Evolutionary conservation across 2,329 filamentous ascomycete genomes (phyloP).

Genomic region (Aureobasidium sp.): DNA sequence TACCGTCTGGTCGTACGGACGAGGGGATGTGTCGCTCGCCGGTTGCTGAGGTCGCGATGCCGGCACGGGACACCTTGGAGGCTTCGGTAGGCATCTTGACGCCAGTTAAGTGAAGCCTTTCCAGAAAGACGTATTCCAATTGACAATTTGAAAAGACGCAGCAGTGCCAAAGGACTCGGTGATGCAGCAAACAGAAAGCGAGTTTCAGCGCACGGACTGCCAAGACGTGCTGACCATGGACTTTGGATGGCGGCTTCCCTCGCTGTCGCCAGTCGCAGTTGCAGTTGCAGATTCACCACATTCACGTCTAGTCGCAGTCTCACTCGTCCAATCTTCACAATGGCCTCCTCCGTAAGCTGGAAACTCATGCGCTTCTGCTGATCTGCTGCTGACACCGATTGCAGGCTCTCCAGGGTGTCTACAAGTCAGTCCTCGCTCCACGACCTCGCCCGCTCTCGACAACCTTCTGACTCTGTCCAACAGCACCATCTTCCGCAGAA

Average conservation of each 20-base stretch:
- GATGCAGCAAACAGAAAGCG: background rate
- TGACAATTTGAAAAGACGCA: no score
- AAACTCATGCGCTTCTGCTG: background rate
- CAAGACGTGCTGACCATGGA: slow-evolving; percentile 4
- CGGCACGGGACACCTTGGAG: slow-evolving; percentile 50
- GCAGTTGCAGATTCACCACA: background rate
- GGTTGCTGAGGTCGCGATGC: slow-evolving; percentile 61
- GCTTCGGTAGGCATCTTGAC: slow-evolving; percentile 40
- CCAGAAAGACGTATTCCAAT: no score
- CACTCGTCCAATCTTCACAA: slow-evolving; percentile 39
- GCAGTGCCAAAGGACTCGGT: background rate
- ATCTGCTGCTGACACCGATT: background rate
- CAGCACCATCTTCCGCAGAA: slow-evolving; percentile 78
- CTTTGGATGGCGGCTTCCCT: background rate
- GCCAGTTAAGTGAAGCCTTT: background rate
- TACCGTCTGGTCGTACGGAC: slow-evolving; percentile 78
- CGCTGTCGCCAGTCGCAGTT: background rate
- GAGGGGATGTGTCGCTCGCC: slow-evolving; percentile 86
- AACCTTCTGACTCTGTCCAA: slow-evolving; percentile 20
- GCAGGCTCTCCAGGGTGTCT: slow-evolving; percentile 41
- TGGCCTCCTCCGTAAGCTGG: slow-evolving; percentile 26
- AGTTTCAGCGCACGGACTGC: slow-evolving; percentile 4
- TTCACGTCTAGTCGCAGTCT: slow-evolving; percentile 52
- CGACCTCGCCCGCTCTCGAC: slow-evolving; percentile 2
- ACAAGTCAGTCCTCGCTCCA: slow-evolving; percentile 35